phyloP scores from a whole-genome alignment of 2,329 filamentous ascomycete genomes.

The Phyllosticta ampelicida region DNA sequence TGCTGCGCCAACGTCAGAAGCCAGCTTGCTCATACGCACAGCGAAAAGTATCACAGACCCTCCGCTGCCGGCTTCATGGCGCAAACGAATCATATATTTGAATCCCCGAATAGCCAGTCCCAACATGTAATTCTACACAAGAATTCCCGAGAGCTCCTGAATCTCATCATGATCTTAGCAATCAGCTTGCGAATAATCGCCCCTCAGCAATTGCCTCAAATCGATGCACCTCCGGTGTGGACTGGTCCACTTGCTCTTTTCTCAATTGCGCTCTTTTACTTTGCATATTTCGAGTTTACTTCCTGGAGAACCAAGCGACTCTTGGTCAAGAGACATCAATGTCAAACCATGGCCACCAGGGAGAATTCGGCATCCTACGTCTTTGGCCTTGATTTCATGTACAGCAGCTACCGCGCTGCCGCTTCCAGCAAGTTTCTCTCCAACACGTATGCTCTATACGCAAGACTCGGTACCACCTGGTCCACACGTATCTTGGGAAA shows the following conservation, averaged over 20 bases:
- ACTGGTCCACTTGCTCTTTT: background rate
- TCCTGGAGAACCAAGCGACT: background rate
- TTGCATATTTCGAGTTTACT: background rate
- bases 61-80: background rate
- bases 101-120: background rate
- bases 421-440: background rate
- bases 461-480: background rate
- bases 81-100: background rate
- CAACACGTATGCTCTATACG: background rate
- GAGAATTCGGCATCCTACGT: constrained; percentile 37
- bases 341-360: constrained; percentile 30
- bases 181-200: background rate
- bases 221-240: background rate
- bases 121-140: background rate
- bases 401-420: constrained; percentile 22
- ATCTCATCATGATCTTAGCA: background rate
- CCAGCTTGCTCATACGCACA: background rate
- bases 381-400: constrained; percentile 42
- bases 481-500: constrained; percentile 17
- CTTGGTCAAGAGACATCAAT: constrained; percentile 32
- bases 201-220: background rate
- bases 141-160: background rate
- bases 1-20: background rate
- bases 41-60: constrained; percentile 7
- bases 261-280: background rate